These are phyloP conservation scores for Phascolomyces articulosus DNA, from an alignment of 371 early-diverging fungal genomes.

Conservation along the genomic window DNA sequence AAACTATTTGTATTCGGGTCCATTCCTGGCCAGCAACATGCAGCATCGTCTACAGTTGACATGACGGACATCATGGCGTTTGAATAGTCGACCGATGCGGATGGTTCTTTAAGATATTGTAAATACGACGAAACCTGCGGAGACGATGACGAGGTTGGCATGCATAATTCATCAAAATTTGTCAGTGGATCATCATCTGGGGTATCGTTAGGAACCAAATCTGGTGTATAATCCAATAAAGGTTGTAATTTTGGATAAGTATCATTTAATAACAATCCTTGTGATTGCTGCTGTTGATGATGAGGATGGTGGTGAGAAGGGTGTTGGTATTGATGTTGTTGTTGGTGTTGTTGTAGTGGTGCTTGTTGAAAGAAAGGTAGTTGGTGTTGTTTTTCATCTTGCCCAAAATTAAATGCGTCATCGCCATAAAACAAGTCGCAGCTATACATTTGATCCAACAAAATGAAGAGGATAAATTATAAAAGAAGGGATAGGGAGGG, in stretches of 20 bases:
- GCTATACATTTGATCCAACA: neutral
- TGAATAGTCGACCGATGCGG: constrained; percentile 3
- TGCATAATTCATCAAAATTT: constrained; percentile 16
- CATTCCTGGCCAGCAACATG: constrained; percentile 4
- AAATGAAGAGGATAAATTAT: neutral
- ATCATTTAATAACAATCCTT: neutral
- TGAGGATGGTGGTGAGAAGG: neutral
- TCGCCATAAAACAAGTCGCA: neutral
- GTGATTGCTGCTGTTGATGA: neutral
- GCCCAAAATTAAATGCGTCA: neutral
- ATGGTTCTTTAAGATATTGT: constrained; percentile 19
- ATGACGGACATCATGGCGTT: constrained; percentile 4
- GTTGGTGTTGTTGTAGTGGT: neutral
- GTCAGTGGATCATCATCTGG: constrained; percentile 20
- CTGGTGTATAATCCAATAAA: constrained; percentile 19
- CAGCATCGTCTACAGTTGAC: constrained; percentile 4
- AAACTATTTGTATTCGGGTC: constrained; percentile 3
- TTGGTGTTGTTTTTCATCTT: constrained; percentile 5
- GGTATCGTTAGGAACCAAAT: constrained; percentile 14
- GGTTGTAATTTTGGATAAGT: constrained; percentile 2
- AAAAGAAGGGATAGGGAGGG: neutral
- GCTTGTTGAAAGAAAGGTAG: neutral
- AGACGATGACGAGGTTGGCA: constrained; percentile 6
- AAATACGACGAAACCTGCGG: constrained; percentile 19
- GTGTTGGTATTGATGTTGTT: neutral